Conservation (phyloP, 2,329 filamentous ascomycete species). For the Diaporthe longicolla region DNA sequence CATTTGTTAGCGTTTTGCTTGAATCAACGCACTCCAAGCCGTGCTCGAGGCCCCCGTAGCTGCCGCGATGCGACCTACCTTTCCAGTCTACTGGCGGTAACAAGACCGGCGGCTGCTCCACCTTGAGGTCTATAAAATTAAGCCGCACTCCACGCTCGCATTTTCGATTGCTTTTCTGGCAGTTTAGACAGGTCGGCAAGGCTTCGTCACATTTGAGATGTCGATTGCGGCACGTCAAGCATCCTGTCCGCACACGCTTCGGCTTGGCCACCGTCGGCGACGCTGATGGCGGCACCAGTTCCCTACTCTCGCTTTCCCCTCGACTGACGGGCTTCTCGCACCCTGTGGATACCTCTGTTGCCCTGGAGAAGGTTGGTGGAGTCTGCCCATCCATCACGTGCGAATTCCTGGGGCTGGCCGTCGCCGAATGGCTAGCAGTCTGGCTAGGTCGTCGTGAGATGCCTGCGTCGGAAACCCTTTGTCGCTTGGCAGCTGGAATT, state of each 20-base stretch:
- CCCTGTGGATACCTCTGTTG: not conserved
- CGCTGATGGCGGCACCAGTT: not conserved
- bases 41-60: not conserved
- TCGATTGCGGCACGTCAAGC: slow-evolving; percentile 88
- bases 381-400: slow-evolving; percentile 7
- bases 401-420: slow-evolving; percentile 3
- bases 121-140: slow-evolving; percentile 91
- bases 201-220: slow-evolving; percentile 94
- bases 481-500: slow-evolving; percentile 40
- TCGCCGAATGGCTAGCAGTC: not conserved
- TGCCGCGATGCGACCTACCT: slow-evolving; percentile 56
- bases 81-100: slow-evolving; percentile 75
- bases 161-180: slow-evolving; percentile 85
- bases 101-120: slow-evolving; percentile 76
- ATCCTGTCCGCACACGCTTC: slow-evolving; percentile 91
- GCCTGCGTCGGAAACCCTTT: slow-evolving; percentile 35
- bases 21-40: not conserved
- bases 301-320: slow-evolving; percentile 15
- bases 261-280: slow-evolving; percentile 65
- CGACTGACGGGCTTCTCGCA: slow-evolving; percentile 8
- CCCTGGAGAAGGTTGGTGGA: not conserved
- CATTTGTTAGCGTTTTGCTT: slow-evolving; percentile 34
- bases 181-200: slow-evolving; percentile 77
- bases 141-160: slow-evolving; percentile 90
- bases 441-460: slow-evolving; percentile 18